These are phyloP conservation scores for Trichoderma semiorbis DNA, from an alignment of 2,329 filamentous ascomycete species.

Conservation along the genomic window DNA sequence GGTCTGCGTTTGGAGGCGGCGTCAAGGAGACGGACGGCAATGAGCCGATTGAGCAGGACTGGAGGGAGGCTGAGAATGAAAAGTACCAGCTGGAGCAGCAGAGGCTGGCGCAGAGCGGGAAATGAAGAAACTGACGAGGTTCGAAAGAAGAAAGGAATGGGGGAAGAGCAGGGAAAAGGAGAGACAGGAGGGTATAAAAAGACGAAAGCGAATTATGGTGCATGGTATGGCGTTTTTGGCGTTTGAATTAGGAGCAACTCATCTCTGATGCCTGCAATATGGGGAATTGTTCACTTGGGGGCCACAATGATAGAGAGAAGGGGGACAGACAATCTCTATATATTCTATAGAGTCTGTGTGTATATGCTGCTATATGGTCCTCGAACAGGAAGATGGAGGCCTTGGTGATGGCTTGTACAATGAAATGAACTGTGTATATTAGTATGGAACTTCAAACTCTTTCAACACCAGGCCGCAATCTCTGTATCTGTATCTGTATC, in stretches of 20 bases:
- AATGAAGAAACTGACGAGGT: background rate
- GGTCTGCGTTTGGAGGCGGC: conserved; percentile 62
- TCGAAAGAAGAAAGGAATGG: background rate
- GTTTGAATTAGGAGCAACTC: background rate
- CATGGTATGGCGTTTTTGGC: conserved; percentile 13
- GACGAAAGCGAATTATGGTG: background rate
- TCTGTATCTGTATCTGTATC: background rate
- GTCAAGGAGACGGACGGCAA: conserved; percentile 65
- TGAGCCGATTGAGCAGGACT: conserved; percentile 58
- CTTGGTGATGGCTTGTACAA: background rate
- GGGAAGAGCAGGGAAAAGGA: background rate
- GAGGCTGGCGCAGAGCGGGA: conserved; percentile 21
- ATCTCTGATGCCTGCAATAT: background rate
- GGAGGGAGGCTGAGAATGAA: conserved; percentile 64
- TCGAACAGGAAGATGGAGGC: background rate
- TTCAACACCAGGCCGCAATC: background rate
- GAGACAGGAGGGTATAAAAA: background rate
- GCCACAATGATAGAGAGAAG: background rate
- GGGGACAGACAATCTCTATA: background rate
- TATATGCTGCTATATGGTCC: background rate
- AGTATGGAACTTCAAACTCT: background rate
- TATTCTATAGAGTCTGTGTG: background rate
- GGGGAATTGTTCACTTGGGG: background rate
- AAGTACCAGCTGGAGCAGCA: conserved; percentile 44
- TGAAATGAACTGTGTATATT: background rate